phyloP scores from a whole-genome alignment of 2,329 filamentous ascomycete species.

The Atkinsonella hypoxylon region DNA sequence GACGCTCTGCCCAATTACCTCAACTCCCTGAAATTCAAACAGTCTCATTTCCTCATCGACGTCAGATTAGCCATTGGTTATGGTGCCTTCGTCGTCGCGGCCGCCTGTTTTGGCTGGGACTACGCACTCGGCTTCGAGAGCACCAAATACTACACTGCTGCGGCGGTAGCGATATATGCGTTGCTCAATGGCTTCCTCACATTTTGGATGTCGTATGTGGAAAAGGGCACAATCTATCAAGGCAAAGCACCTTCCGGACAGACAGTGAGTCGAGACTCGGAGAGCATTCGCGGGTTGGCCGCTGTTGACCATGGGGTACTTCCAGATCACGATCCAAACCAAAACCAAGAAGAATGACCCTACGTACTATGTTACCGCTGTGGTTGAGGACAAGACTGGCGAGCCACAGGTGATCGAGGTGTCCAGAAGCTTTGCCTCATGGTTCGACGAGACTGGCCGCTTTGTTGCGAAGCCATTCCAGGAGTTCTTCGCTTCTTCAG shows the following conservation, averaged over 20 bases:
- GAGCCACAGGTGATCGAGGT: conserved; percentile 38
- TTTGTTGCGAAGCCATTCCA: conserved; percentile 70
- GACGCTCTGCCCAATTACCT: conserved; percentile 92
- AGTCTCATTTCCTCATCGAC: conserved; percentile 71
- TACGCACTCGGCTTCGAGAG: conserved; percentile 81
- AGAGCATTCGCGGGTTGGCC: neutral
- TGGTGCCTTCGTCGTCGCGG: conserved; percentile 66
- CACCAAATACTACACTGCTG: conserved; percentile 70
- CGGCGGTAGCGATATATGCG: conserved; percentile 70
- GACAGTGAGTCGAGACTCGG: conserved; percentile 34
- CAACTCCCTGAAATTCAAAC: conserved; percentile 72
- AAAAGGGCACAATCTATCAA: conserved; percentile 71
- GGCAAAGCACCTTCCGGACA: conserved; percentile 55
- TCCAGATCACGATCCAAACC: conserved; percentile 60
- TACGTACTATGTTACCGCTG: conserved; percentile 64
- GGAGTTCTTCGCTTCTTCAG: conserved; percentile 57
- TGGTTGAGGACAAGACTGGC: conserved; percentile 30
- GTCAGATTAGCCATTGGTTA: conserved; percentile 78
- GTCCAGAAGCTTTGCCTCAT: conserved; percentile 54
- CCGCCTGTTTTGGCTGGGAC: conserved; percentile 79
- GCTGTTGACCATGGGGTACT: conserved; percentile 2
- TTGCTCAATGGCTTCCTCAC: conserved; percentile 67
- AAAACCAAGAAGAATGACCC: conserved; percentile 69
- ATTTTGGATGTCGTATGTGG: conserved; percentile 73
- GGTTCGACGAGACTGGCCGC: conserved; percentile 63